Conservation (phyloP, 768 basidiomycete species). For the Lactifluus pinguis region DNA sequence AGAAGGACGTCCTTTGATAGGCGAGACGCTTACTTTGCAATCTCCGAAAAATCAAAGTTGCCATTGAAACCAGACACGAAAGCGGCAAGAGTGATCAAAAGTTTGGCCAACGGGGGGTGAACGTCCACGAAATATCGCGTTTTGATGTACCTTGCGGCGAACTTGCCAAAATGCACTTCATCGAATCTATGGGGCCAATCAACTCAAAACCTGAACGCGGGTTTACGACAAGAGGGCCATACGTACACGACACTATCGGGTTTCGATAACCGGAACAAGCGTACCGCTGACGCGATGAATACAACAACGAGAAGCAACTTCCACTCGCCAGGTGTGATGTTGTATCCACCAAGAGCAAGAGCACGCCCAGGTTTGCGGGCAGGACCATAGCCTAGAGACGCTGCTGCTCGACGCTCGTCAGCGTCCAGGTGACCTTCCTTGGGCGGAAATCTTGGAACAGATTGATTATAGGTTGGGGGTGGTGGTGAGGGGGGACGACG, state of each 20-base stretch:
- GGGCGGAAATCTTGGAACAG: constrained; percentile 15
- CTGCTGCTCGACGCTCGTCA: constrained; percentile 20
- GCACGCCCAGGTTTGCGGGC: constrained; percentile 22
- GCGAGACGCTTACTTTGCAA: constrained; percentile 67
- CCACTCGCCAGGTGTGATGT: constrained; percentile 63
- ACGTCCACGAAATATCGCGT: constrained; percentile 90
- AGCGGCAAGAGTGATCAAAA: constrained; percentile 86
- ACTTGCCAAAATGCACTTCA: constrained; percentile 98
- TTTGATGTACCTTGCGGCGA: constrained; percentile 90
- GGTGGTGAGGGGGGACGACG: constrained; percentile 19
- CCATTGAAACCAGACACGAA: constrained; percentile 86
- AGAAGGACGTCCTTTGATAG: not conserved
- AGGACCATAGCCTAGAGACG: constrained; percentile 18
- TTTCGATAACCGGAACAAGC: constrained; percentile 75
- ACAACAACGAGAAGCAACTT: constrained; percentile 60
- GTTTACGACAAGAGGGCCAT: constrained; percentile 18
- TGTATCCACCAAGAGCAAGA: constrained; percentile 47
- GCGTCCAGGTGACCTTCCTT: constrained; percentile 20
- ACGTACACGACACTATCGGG: constrained; percentile 89
- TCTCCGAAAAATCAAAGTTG: constrained; percentile 94
- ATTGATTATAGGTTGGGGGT: constrained; percentile 13
- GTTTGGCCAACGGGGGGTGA: constrained; percentile 93
- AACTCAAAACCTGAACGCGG: not conserved
- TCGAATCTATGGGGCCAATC: constrained; percentile 61
- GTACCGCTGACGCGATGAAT: constrained; percentile 67